phyloP scores from a whole-genome alignment of 2,329 filamentous ascomycete genomes.

The Hortaea werneckii region DNA sequence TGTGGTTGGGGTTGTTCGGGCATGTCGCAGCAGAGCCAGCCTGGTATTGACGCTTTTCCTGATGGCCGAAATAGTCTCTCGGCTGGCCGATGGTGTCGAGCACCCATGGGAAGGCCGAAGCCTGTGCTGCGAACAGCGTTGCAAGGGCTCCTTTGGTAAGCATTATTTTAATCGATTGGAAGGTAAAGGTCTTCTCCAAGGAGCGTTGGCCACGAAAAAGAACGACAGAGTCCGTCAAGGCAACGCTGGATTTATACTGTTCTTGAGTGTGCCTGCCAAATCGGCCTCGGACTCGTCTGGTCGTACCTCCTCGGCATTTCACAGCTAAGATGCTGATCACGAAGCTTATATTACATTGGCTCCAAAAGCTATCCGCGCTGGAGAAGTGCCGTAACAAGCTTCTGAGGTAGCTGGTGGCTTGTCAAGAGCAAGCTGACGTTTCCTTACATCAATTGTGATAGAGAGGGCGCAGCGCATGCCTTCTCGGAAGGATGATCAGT shows the following conservation, averaged over 20 bases:
- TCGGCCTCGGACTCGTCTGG: background rate
- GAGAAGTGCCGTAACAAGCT: too few species aligned
- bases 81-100: background rate
- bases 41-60: background rate
- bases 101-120: background rate
- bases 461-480: too few species aligned
- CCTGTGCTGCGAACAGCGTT: background rate
- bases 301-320: background rate
- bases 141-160: background rate
- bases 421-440: too few species aligned
- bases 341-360: background rate
- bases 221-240: too few species aligned
- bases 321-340: background rate
- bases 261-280: too few species aligned
- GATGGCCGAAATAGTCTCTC: background rate
- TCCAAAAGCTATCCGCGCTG: too few species aligned
- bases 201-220: too few species aligned
- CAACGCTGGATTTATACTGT: too few species aligned
- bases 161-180: background rate
- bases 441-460: too few species aligned
- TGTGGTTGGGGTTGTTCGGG: conserved; percentile 26
- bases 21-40: conserved; percentile 15
- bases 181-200: too few species aligned
- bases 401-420: too few species aligned
- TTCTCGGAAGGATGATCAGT: too few species aligned